Percentiles rank a stretch among this genome's conserved stretches.
phyloP scores from a whole-genome alignment of 2,329 filamentous ascomycete genomes.

The Seiridium unicorne region DNA sequence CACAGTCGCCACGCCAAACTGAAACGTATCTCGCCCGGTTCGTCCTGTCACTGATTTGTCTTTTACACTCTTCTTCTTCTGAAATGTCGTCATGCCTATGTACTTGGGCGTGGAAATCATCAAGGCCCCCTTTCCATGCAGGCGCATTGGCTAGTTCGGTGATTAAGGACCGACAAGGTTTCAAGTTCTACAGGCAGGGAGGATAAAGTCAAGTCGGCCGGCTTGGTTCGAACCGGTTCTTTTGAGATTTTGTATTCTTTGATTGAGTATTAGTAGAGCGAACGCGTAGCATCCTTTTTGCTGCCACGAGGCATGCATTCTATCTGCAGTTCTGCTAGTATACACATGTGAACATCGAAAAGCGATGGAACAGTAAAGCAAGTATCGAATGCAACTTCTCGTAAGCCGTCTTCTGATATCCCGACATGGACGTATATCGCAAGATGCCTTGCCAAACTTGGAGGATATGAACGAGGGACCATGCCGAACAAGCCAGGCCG shows the following conservation, averaged over 20 bases:
- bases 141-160: background rate
- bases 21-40: no score
- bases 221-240: background rate
- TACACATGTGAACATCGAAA: background rate
- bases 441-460: background rate
- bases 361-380: background rate
- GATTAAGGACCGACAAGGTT: background rate
- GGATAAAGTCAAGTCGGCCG: background rate
- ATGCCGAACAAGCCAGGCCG: background rate
- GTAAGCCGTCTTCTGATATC: background rate
- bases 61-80: no score
- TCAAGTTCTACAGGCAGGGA: constrained; percentile 2
- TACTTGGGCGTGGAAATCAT: background rate
- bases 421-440: background rate
- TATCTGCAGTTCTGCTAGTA: constrained; percentile 1
- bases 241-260: background rate
- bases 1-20: no score
- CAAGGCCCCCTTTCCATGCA: background rate
- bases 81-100: no score
- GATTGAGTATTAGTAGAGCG: constrained; percentile 3
- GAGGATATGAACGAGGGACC: constrained; percentile 7
- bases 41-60: no score
- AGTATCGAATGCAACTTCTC: background rate
- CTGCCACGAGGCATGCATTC: background rate
- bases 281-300: constrained; percentile 3